A percentile compares a stretch with the other conserved stretches of the same genome.
phyloP scores from a whole-genome alignment of 441 rosid genomes.

The Brassica balearica region DNA sequence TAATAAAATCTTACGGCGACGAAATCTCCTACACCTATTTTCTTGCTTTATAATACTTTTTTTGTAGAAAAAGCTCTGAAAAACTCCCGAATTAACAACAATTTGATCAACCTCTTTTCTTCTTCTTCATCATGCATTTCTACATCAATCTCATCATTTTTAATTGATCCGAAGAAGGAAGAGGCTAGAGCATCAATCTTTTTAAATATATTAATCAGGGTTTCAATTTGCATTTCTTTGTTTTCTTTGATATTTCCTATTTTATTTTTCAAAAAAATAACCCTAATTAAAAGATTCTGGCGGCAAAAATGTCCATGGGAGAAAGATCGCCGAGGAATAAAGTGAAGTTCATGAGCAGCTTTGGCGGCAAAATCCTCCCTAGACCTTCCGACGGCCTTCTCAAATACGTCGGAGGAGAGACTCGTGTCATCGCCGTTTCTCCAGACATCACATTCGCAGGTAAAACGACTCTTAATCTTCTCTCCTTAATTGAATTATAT shows the following conservation, averaged over 20 bases:
- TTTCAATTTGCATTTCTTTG: slow-evolving; percentile 2
- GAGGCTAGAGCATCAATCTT: slow-evolving; percentile 11
- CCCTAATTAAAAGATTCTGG: not conserved
- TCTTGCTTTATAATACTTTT: not conserved
- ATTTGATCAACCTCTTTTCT: slow-evolving; percentile 6
- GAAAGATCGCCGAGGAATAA: slow-evolving; percentile 31
- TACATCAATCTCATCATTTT: slow-evolving; percentile 7
- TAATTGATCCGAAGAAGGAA: slow-evolving; percentile 4
- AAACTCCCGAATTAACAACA: not conserved
- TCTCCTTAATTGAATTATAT: not conserved
- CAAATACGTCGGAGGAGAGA: slow-evolving; percentile 91
- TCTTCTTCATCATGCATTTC: not conserved
- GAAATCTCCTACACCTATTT: not conserved
- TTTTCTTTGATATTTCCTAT: not conserved
- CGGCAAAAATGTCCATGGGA: slow-evolving; percentile 37
- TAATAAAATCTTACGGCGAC: not conserved
- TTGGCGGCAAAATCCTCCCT: slow-evolving; percentile 86
- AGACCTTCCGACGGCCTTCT: slow-evolving; percentile 66
- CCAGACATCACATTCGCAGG: slow-evolving; percentile 66
- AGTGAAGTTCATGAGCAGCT: slow-evolving; percentile 78
- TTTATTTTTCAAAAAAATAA: not conserved
- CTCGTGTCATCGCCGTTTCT: slow-evolving; percentile 72
- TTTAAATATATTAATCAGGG: not conserved
- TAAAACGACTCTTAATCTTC: slow-evolving; percentile 1
- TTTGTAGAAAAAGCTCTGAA: not conserved